A percentile compares a stretch with the other conserved stretches of the same genome.
These are phyloP conservation scores for Acanthamoeba pearcei DNA, from an alignment of 208 protist genomes.

Conservation along the genomic window DNA sequence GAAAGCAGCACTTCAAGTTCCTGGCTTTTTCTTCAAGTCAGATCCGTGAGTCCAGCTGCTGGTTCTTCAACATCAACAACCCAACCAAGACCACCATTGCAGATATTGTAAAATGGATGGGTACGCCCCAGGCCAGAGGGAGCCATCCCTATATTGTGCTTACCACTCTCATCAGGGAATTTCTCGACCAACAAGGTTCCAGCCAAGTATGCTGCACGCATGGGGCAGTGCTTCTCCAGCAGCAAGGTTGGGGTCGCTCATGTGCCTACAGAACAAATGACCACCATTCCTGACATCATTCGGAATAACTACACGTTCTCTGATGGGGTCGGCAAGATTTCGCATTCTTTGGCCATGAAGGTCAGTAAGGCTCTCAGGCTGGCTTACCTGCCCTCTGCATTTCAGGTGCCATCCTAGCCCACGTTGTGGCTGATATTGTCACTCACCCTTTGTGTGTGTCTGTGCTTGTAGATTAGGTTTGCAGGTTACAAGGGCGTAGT, in stretches of 20 bases:
- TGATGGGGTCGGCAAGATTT: conserved; percentile 13
- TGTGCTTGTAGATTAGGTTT: conserved; percentile 10
- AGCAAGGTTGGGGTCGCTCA: conserved; percentile 15
- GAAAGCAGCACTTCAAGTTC: conserved; percentile 26
- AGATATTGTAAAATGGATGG: conserved; percentile 24
- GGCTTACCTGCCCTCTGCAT: conserved; percentile 14
- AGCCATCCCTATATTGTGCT: conserved; percentile 4
- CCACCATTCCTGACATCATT: conserved; percentile 20
- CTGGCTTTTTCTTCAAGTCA: conserved; percentile 28
- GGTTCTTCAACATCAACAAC: conserved; percentile 16
- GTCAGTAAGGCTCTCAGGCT: conserved; percentile 3
- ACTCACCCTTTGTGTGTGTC: neutral
- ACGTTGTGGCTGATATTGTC: neutral
- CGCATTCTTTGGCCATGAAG: neutral
- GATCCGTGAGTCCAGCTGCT: conserved; percentile 15
- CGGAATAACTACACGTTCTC: conserved; percentile 16
- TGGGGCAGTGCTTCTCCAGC: conserved; percentile 18
- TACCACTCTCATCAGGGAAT: conserved; percentile 19
- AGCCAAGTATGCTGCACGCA: conserved; percentile 17
- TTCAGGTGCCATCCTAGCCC: conserved; percentile 21
- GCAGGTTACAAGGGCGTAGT: conserved; percentile 10
- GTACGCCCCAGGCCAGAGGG: neutral
- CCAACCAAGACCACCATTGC: neutral
- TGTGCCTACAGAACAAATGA: neutral
- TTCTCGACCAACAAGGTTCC: conserved; percentile 13